Conservation (phyloP, 768 basidiomycete species). For the Agrocybe praecox region DNA sequence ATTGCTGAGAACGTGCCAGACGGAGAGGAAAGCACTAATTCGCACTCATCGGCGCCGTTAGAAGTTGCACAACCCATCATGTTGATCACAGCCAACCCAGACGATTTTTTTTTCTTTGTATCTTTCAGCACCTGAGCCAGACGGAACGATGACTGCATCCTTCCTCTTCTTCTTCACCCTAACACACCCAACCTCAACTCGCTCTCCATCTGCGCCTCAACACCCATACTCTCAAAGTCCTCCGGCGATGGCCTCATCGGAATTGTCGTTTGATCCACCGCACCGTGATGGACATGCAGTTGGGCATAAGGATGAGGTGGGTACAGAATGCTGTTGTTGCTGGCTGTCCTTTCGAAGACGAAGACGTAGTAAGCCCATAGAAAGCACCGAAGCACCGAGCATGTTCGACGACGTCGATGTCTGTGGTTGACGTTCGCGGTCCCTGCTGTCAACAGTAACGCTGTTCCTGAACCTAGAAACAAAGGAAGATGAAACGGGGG, state of each 20-base stretch:
- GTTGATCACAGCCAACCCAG: constrained; percentile 64
- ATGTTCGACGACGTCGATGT: background rate
- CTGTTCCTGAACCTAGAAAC: constrained; percentile 53
- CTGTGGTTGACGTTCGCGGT: too few relatives aligned
- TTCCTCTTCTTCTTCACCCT: too few relatives aligned
- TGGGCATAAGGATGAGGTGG: constrained; percentile 31
- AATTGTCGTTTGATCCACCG: too few relatives aligned
- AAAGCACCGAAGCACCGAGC: background rate
- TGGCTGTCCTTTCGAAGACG: background rate
- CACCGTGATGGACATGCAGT: constrained; percentile 86
- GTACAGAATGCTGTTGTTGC: too few relatives aligned
- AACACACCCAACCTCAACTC: too few relatives aligned
- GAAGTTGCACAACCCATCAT: constrained; percentile 83
- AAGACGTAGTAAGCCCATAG: background rate
- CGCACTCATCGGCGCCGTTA: constrained; percentile 89
- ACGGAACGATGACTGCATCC: too few relatives aligned
- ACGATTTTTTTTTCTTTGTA: constrained; percentile 33
- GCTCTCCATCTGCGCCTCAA: too few relatives aligned
- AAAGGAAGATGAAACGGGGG: constrained; percentile 35
- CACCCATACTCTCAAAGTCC: too few relatives aligned
- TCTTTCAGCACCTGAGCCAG: constrained; percentile 34
- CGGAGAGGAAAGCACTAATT: constrained; percentile 81
- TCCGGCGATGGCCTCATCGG: too few relatives aligned
- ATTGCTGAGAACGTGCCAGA: constrained; percentile 63
- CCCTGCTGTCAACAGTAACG: constrained; percentile 45